phyloP scores from a whole-genome alignment of 2,329 filamentous ascomycete genomes.

The Arthrobotrys iridis region DNA sequence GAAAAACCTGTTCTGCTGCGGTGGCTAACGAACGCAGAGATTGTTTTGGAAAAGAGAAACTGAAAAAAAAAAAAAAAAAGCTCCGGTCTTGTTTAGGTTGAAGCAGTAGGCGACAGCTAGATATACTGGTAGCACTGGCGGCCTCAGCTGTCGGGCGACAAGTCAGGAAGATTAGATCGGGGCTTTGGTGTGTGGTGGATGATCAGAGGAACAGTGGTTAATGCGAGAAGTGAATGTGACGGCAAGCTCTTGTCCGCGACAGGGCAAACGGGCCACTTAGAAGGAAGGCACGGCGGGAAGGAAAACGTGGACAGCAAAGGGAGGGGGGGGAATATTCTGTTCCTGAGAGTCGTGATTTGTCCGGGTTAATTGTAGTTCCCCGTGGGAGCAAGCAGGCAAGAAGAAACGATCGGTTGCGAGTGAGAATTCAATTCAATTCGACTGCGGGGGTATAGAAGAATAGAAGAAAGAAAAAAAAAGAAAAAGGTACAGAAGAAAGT shows the following conservation, averaged over 20 bases:
- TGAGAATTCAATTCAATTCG: background rate
- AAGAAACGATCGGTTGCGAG: slow-evolving; percentile 24
- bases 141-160: slow-evolving; percentile 47
- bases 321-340: background rate
- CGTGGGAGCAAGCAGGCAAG: slow-evolving; percentile 14
- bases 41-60: slow-evolving; percentile 7
- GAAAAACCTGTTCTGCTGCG: slow-evolving; percentile 25
- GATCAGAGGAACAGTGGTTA: slow-evolving; percentile 27
- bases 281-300: slow-evolving; percentile 35
- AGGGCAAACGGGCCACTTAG: slow-evolving; percentile 32
- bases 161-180: slow-evolving; percentile 50
- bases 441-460: background rate
- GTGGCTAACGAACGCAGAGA: slow-evolving; percentile 34
- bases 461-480: slow-evolving; percentile 4
- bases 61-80: too few species aligned
- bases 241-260: slow-evolving; percentile 35
- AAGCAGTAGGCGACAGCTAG: slow-evolving; percentile 36
- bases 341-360: slow-evolving; percentile 36
- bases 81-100: background rate
- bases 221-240: slow-evolving; percentile 30
- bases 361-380: slow-evolving; percentile 17
- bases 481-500: background rate
- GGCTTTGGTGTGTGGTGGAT: slow-evolving; percentile 19
- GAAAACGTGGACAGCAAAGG: slow-evolving; percentile 40
- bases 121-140: slow-evolving; percentile 10